phyloP scores from a whole-genome alignment of 2,329 filamentous ascomycete genomes.

The Madurella mycetomatis region DNA sequence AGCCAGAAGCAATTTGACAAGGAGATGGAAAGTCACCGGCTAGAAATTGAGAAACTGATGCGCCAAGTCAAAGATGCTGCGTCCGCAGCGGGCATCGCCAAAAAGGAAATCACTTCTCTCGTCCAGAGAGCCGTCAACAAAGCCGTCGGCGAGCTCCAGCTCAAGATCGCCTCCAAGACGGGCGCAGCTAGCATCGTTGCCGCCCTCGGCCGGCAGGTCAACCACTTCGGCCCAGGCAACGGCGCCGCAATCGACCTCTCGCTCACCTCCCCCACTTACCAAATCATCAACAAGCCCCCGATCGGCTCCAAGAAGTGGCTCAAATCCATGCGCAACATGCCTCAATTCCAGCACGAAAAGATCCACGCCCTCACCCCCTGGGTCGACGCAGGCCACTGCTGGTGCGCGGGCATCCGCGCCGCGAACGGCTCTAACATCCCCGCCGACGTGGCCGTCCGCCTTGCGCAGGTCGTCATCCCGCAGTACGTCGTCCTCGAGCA shows the following conservation, averaged over 20 bases:
- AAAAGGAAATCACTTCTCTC: constrained; percentile 38
- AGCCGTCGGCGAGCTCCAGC: constrained; percentile 41
- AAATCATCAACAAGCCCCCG: constrained; percentile 27
- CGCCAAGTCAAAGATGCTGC: constrained; percentile 25
- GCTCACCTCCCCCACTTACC: constrained; percentile 57
- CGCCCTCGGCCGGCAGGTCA: constrained; percentile 54
- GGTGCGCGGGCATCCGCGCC: constrained; percentile 61
- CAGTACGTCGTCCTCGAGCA: constrained; percentile 70
- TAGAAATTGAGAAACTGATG: constrained; percentile 26
- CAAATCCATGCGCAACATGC: constrained; percentile 16
- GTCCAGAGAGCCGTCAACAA: constrained; percentile 41
- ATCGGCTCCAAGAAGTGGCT: constrained; percentile 27
- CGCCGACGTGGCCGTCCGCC: constrained; percentile 61
- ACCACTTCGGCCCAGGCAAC: constrained; percentile 65
- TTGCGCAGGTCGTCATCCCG: constrained; percentile 56
- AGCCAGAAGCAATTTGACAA: constrained; percentile 38
- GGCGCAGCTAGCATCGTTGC: constrained; percentile 39
- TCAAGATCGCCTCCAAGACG: constrained; percentile 47
- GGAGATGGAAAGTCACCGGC: constrained; percentile 36
- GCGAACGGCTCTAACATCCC: constrained; percentile 45
- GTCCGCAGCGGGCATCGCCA: constrained; percentile 32
- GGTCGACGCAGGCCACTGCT: constrained; percentile 81
- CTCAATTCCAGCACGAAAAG: constrained; percentile 36
- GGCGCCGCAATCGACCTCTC: constrained; percentile 61
- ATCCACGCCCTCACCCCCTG: constrained; percentile 59